Base-by-base conservation (phyloP, 129 eudicot species). In the Artemisia annua region DNA sequence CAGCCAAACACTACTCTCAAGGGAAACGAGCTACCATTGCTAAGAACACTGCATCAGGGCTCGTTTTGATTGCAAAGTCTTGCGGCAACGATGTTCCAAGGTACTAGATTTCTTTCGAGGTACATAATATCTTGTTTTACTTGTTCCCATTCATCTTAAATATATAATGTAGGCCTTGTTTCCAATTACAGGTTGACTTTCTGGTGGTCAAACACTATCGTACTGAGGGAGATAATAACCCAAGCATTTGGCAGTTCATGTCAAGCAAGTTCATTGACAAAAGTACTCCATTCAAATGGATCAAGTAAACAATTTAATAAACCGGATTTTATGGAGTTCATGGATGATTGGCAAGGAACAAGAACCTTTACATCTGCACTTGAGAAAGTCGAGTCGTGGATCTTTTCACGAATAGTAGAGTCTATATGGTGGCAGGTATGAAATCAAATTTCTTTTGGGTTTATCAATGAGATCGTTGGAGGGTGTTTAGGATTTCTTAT, bases 401-500 rank as follows among this genome's bases (percentile, higher is more conserved):
- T 94, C 69, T 94, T 94, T 72, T 90, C 97, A 11, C 82, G 98
- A 83, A 85, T 90, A 11, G 93, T 94, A 11, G 98, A 94, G 79
- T 94, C 98, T 20, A 88, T 94, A 63, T 94, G 98, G 98, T 94
- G 98, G 98, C 98, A 94, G 98, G 98, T 93, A 67, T 44, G 58
- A 48, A 46, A 24, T 24, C 6, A 46, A 13, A 35, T 43, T 20
- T 44, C 16, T 3, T 71, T 71, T n/a, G 10, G 19, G 3, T 0
- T 44, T 46, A 17, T 3, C 13, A 12, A 52, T 15, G 11, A 8
- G 46, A 39, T 39, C 46, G 10, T 39, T 39, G 11, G 44, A 39
- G 10, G 11, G 10, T 39, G 46, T 39, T 7, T 7, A 5, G 43
- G 46, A 39, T 7, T 39, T 39, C 16, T 15, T 48, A 43, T 20